phyloP scores from a whole-genome alignment of 306 rosid species.

The Cucumis hystrix region DNA sequence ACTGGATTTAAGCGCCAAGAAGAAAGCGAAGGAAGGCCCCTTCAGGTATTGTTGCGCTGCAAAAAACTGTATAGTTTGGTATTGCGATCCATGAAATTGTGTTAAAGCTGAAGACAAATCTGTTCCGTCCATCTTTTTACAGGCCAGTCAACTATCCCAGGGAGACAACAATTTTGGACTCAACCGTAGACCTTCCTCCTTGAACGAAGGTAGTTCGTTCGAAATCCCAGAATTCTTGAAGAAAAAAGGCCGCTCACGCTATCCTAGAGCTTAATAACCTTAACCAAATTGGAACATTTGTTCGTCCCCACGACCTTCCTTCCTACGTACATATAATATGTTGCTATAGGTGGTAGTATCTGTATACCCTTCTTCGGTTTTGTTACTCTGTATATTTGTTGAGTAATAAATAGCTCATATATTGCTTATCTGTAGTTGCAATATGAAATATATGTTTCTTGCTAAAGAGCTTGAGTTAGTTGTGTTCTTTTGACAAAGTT shows the following conservation, averaged over 20 bases:
- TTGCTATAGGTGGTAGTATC: slow-evolving; percentile 5
- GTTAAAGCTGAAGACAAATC: not conserved
- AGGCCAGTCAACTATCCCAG: slow-evolving; percentile 54
- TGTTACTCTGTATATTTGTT: not conserved
- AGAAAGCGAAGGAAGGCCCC: slow-evolving; percentile 67
- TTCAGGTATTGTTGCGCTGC: slow-evolving; percentile 35
- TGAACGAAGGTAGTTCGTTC: slow-evolving; percentile 48
- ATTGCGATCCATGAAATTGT: not conserved
- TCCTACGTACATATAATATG: not conserved
- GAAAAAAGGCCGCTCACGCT: slow-evolving; percentile 95
- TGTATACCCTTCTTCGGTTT: not conserved
- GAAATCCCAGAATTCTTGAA: slow-evolving; percentile 90
- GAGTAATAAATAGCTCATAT: slow-evolving; percentile 6
- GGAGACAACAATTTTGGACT: slow-evolving; percentile 36
- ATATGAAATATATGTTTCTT: not conserved
- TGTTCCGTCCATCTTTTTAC: slow-evolving; percentile 7
- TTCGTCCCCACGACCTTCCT: not conserved
- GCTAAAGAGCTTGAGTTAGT: slow-evolving; percentile 1
- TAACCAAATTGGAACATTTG: not conserved
- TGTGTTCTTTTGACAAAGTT: not conserved
- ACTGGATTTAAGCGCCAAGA: slow-evolving; percentile 99
- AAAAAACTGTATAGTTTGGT: not conserved
- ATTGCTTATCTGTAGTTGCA: not conserved
- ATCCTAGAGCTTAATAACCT: slow-evolving; percentile 53
- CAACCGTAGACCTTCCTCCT: slow-evolving; percentile 53